Evolutionary conservation across 164 flowering plant genomes (phyloP), one percentile per base, ranked within the genome.

Genomic region (Vitis labrusca): DNA sequence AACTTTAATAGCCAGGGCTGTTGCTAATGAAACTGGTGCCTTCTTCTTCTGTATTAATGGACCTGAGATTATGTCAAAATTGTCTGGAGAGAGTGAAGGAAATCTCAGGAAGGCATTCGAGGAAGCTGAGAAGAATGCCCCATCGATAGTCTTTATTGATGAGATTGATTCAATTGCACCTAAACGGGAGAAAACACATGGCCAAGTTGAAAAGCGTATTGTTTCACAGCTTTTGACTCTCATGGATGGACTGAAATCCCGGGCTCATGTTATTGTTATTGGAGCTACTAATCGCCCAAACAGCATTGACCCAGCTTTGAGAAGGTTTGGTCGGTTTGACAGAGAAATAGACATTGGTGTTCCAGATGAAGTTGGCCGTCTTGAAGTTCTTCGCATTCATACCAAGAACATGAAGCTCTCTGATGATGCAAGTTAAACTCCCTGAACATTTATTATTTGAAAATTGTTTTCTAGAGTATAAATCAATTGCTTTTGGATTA

Each of bases 11-110:
- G 84, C 84, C 3, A 68, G 81, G n/a, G 83, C 83, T 47, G 81
- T 80, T 19, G 84, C 84, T 49, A 78, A 81, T 70, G 81, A 81
- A 71, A 81, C 81, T 44, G 81, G 84, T 50, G 84, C 84, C 5
- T 81, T 81, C 66, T 81, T 81, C 72, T 81, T 81, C 57, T 75
- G 77, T 54, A 80, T 80, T 4, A 77, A 80, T 75, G 83, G 83
- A 5, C 83, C 81, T 30, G 81, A 80, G 65, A 78, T 81, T 59
- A 81, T 81, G 84, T 81, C 84, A 17, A 81, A 78, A 64, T 50
- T 81, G 70, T 81, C 84, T 72, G 81, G 84, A 60, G 84, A 77
- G 63, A 81, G 80, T 78, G 83, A 80, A 74, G 78, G 81, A 59
- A 80, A 80, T 61, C 76, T 77, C 67, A 69, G 83, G 73, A 80